Evolutionary conservation across 495 filamentous ascomycete genomes (phyloP), one percentile per base, ranked within the genome.

Genomic region (Chaetomium tenue): DNA sequence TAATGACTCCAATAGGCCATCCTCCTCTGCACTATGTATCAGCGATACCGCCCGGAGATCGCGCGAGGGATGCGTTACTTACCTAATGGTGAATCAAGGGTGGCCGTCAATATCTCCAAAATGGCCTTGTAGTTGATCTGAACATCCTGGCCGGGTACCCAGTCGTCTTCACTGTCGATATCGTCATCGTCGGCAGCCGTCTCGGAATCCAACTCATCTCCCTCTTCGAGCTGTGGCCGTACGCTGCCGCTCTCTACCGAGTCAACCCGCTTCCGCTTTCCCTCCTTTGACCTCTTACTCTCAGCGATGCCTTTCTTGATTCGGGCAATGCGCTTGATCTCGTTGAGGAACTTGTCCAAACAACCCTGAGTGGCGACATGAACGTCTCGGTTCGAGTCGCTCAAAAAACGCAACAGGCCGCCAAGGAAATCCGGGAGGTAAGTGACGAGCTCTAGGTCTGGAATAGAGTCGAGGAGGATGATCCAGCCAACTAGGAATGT

Each of bases 401-500:
- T 92, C 26, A 99, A 84, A 68, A 98, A 99, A 61, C 88, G 91
- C 72, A 98, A 88, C 56, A 99, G 81, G 0, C 95, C 95, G 20
- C 85, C 91, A 7, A 99, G 79, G 66, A 98, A 98, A 54, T 92
- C 92, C 9, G 95, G 95, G 44, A 99, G 81, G 73, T 91, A 94
- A 12, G 88, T 88, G 25, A 99, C 93, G 5, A 99, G 87, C 76
- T 99, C 95, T 50, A 99, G 79, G 70, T 99, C 95, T 0, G 95
- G 95, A 56, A 99, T 97, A 11, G 93, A 97, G 75, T 99, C 95
- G 26, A 99, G 80, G 12, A 99, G 75, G 51, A 88, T 95, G 61
- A 99, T 89, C 95, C 95, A 99, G 11, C 90, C 91, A 28, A 99
- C 95, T 37, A 99, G 78, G 71, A 99, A 99, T 18, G 89, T 94